These are phyloP conservation scores for Kokia cookei DNA, from an alignment of 441 rosid species.

Conservation along the genomic window DNA sequence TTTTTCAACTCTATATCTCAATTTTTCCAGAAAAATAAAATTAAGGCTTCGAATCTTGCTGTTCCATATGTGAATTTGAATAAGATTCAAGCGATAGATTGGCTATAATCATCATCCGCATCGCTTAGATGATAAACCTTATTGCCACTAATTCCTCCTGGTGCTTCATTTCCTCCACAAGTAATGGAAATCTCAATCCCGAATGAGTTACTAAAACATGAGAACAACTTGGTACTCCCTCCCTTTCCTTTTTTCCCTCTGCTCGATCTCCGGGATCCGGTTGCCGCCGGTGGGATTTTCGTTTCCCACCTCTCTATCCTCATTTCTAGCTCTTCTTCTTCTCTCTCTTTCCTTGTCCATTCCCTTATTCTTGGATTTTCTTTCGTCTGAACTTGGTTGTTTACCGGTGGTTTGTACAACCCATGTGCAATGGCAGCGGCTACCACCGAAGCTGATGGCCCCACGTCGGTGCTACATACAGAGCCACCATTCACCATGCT, in stretches of 20 bases:
- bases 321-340: slow-evolving; percentile 50
- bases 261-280: slow-evolving; percentile 5
- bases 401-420: slow-evolving; percentile 38
- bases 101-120: slow-evolving; percentile 30
- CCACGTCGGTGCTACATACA: slow-evolving; percentile 57
- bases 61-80: not conserved
- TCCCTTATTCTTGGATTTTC: not conserved
- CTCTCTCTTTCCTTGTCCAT: slow-evolving; percentile 24
- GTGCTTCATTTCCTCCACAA: slow-evolving; percentile 52
- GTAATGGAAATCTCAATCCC: slow-evolving; percentile 81
- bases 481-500: slow-evolving; percentile 69
- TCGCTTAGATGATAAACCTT: slow-evolving; percentile 51
- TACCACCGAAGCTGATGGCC: slow-evolving; percentile 90
- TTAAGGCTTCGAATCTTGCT: not conserved
- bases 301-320: slow-evolving; percentile 75
- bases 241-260: slow-evolving; percentile 16
- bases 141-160: slow-evolving; percentile 9
- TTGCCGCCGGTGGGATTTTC: slow-evolving; percentile 34
- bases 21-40: not conserved
- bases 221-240: slow-evolving; percentile 43
- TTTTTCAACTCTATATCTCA: not conserved
- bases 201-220: slow-evolving; percentile 70
- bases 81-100: slow-evolving; percentile 15
- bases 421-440: slow-evolving; percentile 94
- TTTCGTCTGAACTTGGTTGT: not conserved